Evolutionary conservation across 2,329 filamentous ascomycete genomes (phyloP).

Genomic region (Scedosporium boydii): DNA sequence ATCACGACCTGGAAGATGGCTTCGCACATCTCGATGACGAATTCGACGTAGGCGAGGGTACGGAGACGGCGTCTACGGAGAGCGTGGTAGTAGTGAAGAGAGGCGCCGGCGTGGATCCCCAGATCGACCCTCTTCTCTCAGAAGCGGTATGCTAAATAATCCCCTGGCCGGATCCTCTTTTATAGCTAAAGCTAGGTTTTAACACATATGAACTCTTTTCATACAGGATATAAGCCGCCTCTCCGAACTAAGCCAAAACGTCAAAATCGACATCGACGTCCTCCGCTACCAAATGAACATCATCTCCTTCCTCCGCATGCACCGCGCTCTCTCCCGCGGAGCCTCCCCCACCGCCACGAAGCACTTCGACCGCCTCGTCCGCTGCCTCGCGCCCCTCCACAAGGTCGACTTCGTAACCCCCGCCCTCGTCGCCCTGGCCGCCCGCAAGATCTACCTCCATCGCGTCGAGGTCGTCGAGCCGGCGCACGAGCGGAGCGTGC

Average conservation of each 20-base stretch:
- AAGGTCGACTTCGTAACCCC: conserved; percentile 73
- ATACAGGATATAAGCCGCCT: conserved; percentile 49
- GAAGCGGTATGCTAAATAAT: conserved; percentile 27
- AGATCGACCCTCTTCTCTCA: conserved; percentile 26
- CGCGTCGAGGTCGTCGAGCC: conserved; percentile 62
- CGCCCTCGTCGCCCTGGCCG: conserved; percentile 71
- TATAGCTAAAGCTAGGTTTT: not conserved
- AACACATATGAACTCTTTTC: conserved; percentile 7
- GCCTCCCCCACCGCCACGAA: conserved; percentile 70
- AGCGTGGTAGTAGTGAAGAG: conserved; percentile 34
- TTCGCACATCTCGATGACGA: conserved; percentile 65
- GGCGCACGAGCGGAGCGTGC: conserved; percentile 73
- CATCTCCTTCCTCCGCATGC: conserved; percentile 75
- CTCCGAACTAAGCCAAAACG: conserved; percentile 44
- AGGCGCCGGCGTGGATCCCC: conserved; percentile 13
- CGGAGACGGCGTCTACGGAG: conserved; percentile 25
- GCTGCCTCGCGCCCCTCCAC: conserved; percentile 73
- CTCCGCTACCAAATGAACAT: conserved; percentile 81
- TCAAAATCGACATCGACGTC: conserved; percentile 66
- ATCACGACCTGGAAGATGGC: conserved; percentile 63
- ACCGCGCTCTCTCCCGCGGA: conserved; percentile 72
- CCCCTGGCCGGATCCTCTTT: not conserved
- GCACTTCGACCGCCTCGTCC: conserved; percentile 61
- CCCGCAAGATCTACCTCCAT: conserved; percentile 80
- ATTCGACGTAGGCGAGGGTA: conserved; percentile 23